Conservation (phyloP, 805 yeast genomes). For the Metschnikowia amazonensis region DNA sequence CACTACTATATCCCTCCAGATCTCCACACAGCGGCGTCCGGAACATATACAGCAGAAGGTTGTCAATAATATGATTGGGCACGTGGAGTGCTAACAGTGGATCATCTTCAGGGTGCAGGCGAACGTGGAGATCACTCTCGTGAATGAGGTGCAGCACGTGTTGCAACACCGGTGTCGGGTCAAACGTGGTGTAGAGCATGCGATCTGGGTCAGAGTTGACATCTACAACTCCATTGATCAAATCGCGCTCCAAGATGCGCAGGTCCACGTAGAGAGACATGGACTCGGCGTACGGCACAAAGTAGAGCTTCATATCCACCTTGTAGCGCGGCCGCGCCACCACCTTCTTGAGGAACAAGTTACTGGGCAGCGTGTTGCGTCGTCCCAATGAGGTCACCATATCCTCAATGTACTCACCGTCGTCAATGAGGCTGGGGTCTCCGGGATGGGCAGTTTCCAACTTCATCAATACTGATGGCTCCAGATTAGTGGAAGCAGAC, state of each 20-base stretch:
- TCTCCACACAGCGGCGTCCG: slow-evolving; percentile 3
- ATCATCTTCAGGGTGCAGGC: slow-evolving; percentile 1
- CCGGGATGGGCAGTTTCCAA: slow-evolving; percentile 56
- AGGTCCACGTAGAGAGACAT: slow-evolving; percentile 45
- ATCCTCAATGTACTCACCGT: slow-evolving; percentile 39
- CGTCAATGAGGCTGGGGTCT: slow-evolving; percentile 47
- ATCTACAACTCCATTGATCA: slow-evolving; percentile 47
- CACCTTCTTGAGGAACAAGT: slow-evolving; percentile 51
- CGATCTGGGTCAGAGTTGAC: slow-evolving; percentile 20
- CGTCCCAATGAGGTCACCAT: slow-evolving; percentile 38
- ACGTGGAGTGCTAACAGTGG: slow-evolving; percentile 7
- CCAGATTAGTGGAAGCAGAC: slow-evolving; percentile 49
- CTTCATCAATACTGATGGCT: slow-evolving; percentile 50
- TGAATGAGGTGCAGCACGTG: slow-evolving; percentile 10
- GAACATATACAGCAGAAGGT: slow-evolving; percentile 12
- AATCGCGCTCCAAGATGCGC: slow-evolving; percentile 49
- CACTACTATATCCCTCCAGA: slow-evolving; percentile 2
- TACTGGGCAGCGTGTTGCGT: slow-evolving; percentile 41
- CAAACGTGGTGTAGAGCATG: slow-evolving; percentile 17
- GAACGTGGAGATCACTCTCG: slow-evolving; percentile 7
- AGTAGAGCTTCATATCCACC: slow-evolving; percentile 57
- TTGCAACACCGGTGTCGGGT: slow-evolving; percentile 11
- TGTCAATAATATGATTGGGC: slow-evolving; percentile 17
- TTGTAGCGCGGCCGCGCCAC: slow-evolving; percentile 63
- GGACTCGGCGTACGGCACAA: slow-evolving; percentile 41